A percentile compares a stretch with the other conserved stretches of the same genome.
phyloP scores from a whole-genome alignment of 352 stramenopile species.

The Plasmopara halstedii region DNA sequence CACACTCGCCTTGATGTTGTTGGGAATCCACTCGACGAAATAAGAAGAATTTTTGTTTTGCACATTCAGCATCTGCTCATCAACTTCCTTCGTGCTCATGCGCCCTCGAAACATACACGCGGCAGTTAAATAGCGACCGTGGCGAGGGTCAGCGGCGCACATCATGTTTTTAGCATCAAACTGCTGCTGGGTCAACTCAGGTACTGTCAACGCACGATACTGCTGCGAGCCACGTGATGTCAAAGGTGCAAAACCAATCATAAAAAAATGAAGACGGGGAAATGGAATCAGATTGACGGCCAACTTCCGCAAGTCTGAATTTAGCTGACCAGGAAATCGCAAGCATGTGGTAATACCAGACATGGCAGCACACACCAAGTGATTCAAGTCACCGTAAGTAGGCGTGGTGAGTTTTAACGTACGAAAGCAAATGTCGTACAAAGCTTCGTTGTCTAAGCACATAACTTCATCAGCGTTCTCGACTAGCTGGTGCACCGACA shows the following conservation, averaged over 20 bases:
- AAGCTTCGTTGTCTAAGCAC: conserved; percentile 99
- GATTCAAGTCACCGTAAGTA: conserved; percentile 98
- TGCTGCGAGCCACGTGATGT: conserved; percentile 94
- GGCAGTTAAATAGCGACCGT: conserved; percentile 98
- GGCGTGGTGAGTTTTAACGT: conserved; percentile 98
- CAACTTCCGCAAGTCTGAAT: conserved; percentile 98
- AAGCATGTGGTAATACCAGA: conserved; percentile 98
- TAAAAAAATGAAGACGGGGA: conserved; percentile 99
- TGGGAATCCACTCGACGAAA: conserved; percentile 99
- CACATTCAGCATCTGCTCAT: conserved; percentile 99
- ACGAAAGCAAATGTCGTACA: conserved; percentile 99
- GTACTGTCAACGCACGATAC: conserved; percentile 96
- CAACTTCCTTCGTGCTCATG: conserved; percentile 99
- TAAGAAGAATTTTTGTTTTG: conserved; percentile 99
- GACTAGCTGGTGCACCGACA: conserved; percentile 99
- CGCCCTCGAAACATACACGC: conserved; percentile 99
- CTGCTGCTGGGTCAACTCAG: conserved; percentile 97
- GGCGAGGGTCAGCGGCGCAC: conserved; percentile 97
- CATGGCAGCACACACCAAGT: conserved; percentile 98
- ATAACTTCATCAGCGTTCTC: conserved; percentile 99
- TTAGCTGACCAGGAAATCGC: conserved; percentile 98
- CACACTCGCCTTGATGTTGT: conserved; percentile 99
- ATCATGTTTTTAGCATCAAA: conserved; percentile 99
- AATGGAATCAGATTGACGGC: conserved; percentile 99
- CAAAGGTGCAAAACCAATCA: conserved; percentile 98